Base-by-base conservation (phyloP, 768 basidiomycete genomes). In the Clitopilus hobsonii region DNA sequence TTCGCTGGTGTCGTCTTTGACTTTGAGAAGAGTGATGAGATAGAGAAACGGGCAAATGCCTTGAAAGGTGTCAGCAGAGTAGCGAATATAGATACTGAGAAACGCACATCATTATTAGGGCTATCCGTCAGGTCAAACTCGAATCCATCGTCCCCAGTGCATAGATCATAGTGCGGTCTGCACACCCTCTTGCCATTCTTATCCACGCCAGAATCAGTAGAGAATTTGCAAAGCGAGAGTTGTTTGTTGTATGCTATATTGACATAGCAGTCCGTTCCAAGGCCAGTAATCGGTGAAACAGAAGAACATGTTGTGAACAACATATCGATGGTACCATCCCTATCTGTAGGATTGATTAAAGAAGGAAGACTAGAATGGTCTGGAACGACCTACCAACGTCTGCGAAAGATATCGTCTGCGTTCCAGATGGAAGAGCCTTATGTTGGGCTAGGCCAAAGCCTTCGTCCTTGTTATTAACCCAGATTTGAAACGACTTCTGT, bases 311-410 rank as follows among this genome's bases (percentile, higher is more conserved):
- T 89, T 0, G 91, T 81, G 65, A 98, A 93, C 45, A 99, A 78
- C 80, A 98, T 85, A 67, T 98, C 97, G 27, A 98, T 89, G 0
- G 96, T 95, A 0, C 97, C 97, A 62, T 98, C 97, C 6, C 97
- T 85, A 64, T 98, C 95, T 89, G 56, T 1, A 51, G 24, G 26
- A 51, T 6, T 10, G 1, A 50, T 32, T 53, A 58, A 25, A 55
- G 3, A 18, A 48, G 27, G 53, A 6, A 20, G 52, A 51, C 16
- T 49, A n/a, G 5, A 55, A 27, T 26, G 23, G 36, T 22, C 18
- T 6, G 24, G 25, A 22, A 7, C 13, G 41, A 22, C 76, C 54
- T 64, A 92, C 94, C 90, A 60, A 98, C 81, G 60, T 99, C 96
- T 36, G 89, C 94, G 61, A 99, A 98, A 0, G 88, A 81, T 24